Evolutionary conservation across 257 asterid genomes (phyloP).

Genomic region (Salvia rosmarinus): DNA sequence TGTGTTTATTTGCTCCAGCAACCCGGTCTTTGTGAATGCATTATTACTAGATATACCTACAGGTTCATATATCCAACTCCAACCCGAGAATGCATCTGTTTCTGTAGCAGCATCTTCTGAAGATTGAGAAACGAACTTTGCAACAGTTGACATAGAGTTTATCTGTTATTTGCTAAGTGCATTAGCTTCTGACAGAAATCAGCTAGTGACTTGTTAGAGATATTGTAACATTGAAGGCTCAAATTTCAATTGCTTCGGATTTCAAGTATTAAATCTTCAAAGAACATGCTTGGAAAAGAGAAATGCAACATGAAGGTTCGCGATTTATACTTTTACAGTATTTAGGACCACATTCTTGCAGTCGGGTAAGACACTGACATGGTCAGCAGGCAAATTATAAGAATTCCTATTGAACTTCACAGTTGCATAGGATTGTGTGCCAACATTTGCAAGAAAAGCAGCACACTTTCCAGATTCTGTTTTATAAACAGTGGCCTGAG

Average conservation of each 20-base stretch:
- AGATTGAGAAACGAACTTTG: constrained; percentile 54
- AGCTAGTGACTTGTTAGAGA: neutral
- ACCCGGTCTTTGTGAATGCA: constrained; percentile 58
- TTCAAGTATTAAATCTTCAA: neutral
- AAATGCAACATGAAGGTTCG: constrained; percentile 12
- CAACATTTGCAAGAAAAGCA: constrained; percentile 76
- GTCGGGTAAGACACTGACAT: constrained; percentile 91
- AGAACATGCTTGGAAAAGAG: neutral
- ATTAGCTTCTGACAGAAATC: constrained; percentile 22
- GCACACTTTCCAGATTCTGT: constrained; percentile 70
- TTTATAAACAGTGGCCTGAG: constrained; percentile 74
- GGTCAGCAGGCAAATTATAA: constrained; percentile 83
- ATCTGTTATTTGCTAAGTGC: constrained; percentile 54
- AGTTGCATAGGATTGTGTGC: constrained; percentile 57
- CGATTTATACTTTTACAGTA: constrained; percentile 69
- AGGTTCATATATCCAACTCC: constrained; percentile 88
- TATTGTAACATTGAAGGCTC: too few species aligned
- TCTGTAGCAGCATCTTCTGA: constrained; percentile 46
- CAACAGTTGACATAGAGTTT: constrained; percentile 57
- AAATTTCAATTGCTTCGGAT: too few species aligned
- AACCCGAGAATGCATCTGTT: constrained; percentile 52
- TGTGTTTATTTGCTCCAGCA: constrained; percentile 82
- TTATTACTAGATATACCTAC: constrained; percentile 74
- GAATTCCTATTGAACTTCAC: constrained; percentile 70
- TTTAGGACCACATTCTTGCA: constrained; percentile 76